Base-by-base conservation (phyloP, 345 rosid genomes). In the Conringia planisiliqua region DNA sequence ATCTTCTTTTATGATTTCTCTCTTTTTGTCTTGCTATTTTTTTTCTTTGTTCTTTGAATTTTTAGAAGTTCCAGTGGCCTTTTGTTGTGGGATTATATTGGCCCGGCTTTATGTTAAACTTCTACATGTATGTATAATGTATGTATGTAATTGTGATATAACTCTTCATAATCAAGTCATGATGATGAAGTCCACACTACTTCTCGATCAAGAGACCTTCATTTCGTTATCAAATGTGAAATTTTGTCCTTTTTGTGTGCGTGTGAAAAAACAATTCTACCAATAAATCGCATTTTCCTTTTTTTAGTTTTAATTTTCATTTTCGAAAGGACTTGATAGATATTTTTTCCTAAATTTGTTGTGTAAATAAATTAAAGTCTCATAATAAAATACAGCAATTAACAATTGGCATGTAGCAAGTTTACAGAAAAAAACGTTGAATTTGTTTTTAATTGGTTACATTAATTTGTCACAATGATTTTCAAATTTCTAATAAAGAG, bases 41-140 rank as follows among this genome's bases (percentile, higher is more conserved):
- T 14, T 59, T 13, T 32, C 3, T 7, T 24, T 51, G 32, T 29
- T 51, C 27, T 51, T 29, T 11, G 32, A 32, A 1, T 1, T 67
- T 60, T 20, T 22, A 66, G 63, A 76, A 76, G 80, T 70, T 44
- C 62, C 75, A 14, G 80, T 63, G 80, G 80, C 72, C 80, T 56
- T 70, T 63, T 55, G 52, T 62, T 27, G 44, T 52, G 46, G 63
- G 20, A n/a, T n/a, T n/a, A n/a, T n/a, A n/a, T n/a, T 33, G 80
- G 80, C 80, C 80, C 80, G 75, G 75, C 80, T 70, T 64, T 57
- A 50, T 63, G 54, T 63, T 70, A 63, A 56, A 47, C 67, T 70
- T 70, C 55, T 64, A 64, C 44, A 18, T 47, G 44, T 10, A 33
- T 70, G 64, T 69, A 12, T 51, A 16, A 54, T 62, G 70, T 69